Conservation (phyloP, 83 land plant species). For the Diphasiastrum complanatum region DNA sequence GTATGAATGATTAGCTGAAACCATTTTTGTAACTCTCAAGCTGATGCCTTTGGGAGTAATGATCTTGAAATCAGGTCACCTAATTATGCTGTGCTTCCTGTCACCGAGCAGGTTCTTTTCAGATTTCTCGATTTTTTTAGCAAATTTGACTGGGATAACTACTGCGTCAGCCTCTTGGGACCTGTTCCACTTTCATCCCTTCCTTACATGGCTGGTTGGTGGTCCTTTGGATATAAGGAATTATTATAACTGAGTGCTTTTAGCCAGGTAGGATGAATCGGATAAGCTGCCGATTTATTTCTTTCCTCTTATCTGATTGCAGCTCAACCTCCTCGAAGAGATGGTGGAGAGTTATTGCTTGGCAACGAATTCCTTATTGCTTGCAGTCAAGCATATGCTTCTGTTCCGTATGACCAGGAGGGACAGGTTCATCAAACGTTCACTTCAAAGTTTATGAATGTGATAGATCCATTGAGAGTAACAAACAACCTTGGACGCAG, state of each 20-base stretch:
- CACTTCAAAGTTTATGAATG: conserved; percentile 70
- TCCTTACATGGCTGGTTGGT: conserved; percentile 62
- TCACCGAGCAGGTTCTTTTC: conserved; percentile 75
- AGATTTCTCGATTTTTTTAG: conserved; percentile 87
- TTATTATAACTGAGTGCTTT: neutral
- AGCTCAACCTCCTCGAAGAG: conserved; percentile 82
- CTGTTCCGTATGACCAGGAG: conserved; percentile 53
- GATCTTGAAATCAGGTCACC: too few species aligned
- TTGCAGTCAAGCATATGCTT: conserved; percentile 59
- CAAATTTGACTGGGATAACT: conserved; percentile 95
- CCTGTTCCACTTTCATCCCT: conserved; percentile 81
- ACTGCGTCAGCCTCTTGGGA: conserved; percentile 90
- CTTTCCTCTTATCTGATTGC: conserved; percentile 14
- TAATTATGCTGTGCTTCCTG: too few species aligned
- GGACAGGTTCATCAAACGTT: conserved; percentile 50
- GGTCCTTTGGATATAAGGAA: conserved; percentile 10
- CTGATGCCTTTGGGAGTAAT: too few species aligned
- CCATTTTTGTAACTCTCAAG: too few species aligned
- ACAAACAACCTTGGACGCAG: conserved; percentile 94
- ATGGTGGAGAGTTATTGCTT: conserved; percentile 63
- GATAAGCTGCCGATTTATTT: too few species aligned
- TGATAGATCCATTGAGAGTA: conserved; percentile 80
- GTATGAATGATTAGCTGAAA: too few species aligned
- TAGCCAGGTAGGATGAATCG: neutral
- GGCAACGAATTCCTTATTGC: conserved; percentile 50